A percentile compares a stretch with the other conserved stretches of the same genome.
These are phyloP conservation scores for Marasmius oreades DNA, from an alignment of 1,284 basidiomycete species.

Conservation along the genomic window DNA sequence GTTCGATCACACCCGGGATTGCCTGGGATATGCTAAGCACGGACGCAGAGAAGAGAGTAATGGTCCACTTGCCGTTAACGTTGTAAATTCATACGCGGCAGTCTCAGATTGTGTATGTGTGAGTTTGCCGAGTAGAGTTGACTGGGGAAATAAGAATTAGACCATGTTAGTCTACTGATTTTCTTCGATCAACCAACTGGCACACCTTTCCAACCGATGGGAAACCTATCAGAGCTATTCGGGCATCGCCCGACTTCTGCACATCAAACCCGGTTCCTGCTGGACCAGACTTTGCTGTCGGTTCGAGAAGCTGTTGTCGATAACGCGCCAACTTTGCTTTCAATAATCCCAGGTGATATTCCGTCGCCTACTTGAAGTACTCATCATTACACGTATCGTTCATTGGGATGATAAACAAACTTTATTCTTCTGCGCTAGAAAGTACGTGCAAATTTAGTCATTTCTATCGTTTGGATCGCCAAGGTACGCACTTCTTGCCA, in stretches of 20 bases:
- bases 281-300: constrained; percentile 76
- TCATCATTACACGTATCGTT: neutral
- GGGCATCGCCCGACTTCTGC: constrained; percentile 90
- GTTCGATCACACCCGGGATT: constrained; percentile 92
- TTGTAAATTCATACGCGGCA: constrained; percentile 96
- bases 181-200: neutral
- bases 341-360: constrained; percentile 85
- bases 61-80: constrained; percentile 63
- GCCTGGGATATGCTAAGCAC: constrained; percentile 44
- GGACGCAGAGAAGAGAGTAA: neutral
- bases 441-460: neutral
- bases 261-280: constrained; percentile 91
- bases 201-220: constrained; percentile 88
- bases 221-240: constrained; percentile 92
- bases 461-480: constrained; percentile 14
- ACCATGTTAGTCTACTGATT: neutral
- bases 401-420: constrained; percentile 30
- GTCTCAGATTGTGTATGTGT: constrained; percentile 89
- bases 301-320: constrained; percentile 86
- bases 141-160: constrained; percentile 55
- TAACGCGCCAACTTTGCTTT: constrained; percentile 93
- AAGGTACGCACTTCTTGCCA: constrained; percentile 79
- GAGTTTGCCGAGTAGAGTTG: constrained; percentile 87
- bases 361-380: constrained; percentile 66
- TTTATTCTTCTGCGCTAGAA: constrained; percentile 87